phyloP scores from a whole-genome alignment of 345 rosid genomes.

The Cardiospermum halicacabum region DNA sequence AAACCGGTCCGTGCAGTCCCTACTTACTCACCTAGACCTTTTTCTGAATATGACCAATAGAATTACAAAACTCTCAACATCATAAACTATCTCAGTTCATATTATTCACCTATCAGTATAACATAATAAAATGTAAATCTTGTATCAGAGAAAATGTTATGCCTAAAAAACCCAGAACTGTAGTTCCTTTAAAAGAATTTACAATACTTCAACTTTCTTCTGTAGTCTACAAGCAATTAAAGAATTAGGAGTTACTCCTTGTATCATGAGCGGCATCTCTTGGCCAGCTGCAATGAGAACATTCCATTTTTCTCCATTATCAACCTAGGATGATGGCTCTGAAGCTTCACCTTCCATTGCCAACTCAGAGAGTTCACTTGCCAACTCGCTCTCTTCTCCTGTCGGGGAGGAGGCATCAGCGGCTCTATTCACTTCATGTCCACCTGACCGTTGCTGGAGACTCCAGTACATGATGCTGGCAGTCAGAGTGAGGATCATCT shows the following conservation, averaged over 20 bases:
- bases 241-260: conserved; percentile 1
- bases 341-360: conserved; percentile 19
- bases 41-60: neutral
- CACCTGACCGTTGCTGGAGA: conserved; percentile 50
- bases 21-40: too few species aligned
- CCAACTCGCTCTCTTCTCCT: conserved; percentile 23
- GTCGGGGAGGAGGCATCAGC: conserved; percentile 21
- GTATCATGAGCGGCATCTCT: neutral
- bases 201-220: neutral
- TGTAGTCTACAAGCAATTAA: conserved; percentile 5
- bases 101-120: conserved; percentile 12
- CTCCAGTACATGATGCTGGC: conserved; percentile 99
- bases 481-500: conserved; percentile 85
- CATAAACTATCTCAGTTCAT: neutral
- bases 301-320: conserved; percentile 2
- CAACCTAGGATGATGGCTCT: conserved; percentile 12
- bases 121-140: neutral
- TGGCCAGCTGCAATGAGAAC: neutral
- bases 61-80: conserved; percentile 7
- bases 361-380: conserved; percentile 31
- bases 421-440: conserved; percentile 27
- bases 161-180: conserved; percentile 5
- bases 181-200: conserved; percentile 15
- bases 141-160: conserved; percentile 3
- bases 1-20: too few species aligned